Base-by-base conservation (phyloP, 2,329 filamentous ascomycete species). In the Botrytis fragariae region DNA sequence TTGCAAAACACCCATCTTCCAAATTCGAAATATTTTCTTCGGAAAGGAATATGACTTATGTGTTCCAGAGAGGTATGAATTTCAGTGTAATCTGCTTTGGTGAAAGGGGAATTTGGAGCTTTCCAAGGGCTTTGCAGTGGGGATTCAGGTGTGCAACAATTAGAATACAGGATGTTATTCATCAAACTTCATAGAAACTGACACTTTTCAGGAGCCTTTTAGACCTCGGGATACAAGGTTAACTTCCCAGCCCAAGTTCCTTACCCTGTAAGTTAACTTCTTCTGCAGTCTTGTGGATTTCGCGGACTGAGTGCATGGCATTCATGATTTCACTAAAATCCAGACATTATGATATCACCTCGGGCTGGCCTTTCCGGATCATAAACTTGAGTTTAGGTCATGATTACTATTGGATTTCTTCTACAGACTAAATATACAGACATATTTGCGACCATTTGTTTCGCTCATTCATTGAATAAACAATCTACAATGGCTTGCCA, bases 401-500 rank as follows among this genome's bases (percentile, higher is more conserved):
- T 69, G 44, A 69, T 57, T 57, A 69, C 37, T 69, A 69, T 57
- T 39, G 65, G 7, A 20, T 32, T 32, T 37, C 6, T 18, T 69
- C n/a, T 67, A 22, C 22, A 51, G 18, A 37, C 65, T 69, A 69
- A 12, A 57, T 42, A 57, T 48, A 69, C 20, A 54, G 8, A 25
- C 14, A 67, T 8, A 54, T 67, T 32, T 32, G 22, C 20, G 25
- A 37, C 32, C 32, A 68, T 57, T 20, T 14, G 48, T 18, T 68
- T 32, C 44, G 35, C 57, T 57, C n/a, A 45, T 59, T 57, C 32
- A 29, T 57, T 29, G 44, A n/a, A 51, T 35, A n/a, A 14, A 16
- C 20, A 12, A 12, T 76, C 74, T 90, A 94, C 86, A 94, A 84
- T 71, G 91, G 91, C 88, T 94, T 94, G 80, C 92, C 91, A 77